Percentiles rank a stretch among this genome's conserved stretches.
These are phyloP conservation scores for Solanum hybrid DNA, from an alignment of 305 asterid genomes.

Conservation along the genomic window DNA sequence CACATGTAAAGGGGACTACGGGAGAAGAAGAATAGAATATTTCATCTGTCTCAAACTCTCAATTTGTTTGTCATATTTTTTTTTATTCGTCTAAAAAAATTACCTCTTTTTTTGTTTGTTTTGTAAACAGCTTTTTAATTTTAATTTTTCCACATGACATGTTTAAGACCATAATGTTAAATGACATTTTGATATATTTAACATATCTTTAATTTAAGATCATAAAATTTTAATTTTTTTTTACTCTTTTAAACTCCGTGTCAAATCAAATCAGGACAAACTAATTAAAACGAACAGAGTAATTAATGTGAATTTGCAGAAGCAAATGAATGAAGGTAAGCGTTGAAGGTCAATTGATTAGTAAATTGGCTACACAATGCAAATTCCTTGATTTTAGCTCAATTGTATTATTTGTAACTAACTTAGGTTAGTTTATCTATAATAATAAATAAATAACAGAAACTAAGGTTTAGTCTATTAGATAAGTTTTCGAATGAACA, in stretches of 20 bases:
- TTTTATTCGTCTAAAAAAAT: neutral
- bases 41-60: neutral
- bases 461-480: too few species aligned
- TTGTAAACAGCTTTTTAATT: too few species aligned
- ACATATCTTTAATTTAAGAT: too few species aligned
- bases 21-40: neutral
- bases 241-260: fast-evolving
- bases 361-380: neutral
- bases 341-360: neutral
- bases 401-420: neutral
- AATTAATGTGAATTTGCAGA: neutral
- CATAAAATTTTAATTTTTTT: neutral
- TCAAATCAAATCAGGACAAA: neutral
- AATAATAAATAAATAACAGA: too few species aligned
- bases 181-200: too few species aligned
- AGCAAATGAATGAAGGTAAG: neutral
- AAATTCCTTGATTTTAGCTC: neutral
- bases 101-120: neutral
- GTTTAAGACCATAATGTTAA: too few species aligned
- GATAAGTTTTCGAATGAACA: neutral
- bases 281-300: neutral
- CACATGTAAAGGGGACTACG: neutral
- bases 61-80: neutral
- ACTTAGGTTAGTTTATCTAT: too few species aligned
- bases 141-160: too few species aligned